phyloP scores from a whole-genome alignment of 768 basidiomycete species.

The Leucosporidium scottii region DNA sequence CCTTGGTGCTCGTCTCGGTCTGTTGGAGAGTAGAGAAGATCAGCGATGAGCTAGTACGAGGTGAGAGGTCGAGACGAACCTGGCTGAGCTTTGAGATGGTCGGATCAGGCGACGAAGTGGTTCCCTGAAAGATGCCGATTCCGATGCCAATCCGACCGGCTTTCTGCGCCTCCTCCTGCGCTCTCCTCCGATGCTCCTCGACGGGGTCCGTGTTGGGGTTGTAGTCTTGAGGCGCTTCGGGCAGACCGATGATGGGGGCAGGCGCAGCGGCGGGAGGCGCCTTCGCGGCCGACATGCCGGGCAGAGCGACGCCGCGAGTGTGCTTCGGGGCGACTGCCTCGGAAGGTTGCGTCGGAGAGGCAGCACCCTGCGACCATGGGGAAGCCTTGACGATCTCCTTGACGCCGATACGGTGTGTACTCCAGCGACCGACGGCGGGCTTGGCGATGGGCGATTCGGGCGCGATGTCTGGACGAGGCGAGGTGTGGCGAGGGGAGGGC shows the following conservation, averaged over 20 bases:
- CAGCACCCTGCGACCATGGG: background rate
- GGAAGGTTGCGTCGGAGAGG: background rate
- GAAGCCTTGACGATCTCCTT: background rate
- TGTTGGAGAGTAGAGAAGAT: too few relatives aligned
- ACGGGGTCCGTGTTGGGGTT: background rate
- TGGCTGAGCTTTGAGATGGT: too few relatives aligned
- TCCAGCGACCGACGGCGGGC: conserved; percentile 6
- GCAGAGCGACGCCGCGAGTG: conserved; percentile 26
- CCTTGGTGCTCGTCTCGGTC: too few relatives aligned
- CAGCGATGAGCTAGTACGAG: too few relatives aligned
- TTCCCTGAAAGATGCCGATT: too few relatives aligned
- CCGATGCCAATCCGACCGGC: background rate
- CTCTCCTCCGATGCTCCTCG: background rate
- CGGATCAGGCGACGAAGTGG: too few relatives aligned
- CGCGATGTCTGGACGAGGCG: background rate
- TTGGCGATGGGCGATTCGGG: too few relatives aligned
- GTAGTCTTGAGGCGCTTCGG: background rate
- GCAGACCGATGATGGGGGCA: too few relatives aligned
- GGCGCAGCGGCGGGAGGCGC: background rate
- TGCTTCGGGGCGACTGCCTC: background rate
- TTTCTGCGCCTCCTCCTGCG: conserved; percentile 13
- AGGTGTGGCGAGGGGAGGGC: background rate
- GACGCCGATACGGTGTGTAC: conserved; percentile 8
- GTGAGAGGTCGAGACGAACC: too few relatives aligned
- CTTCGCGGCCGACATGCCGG: conserved; percentile 7